Percentiles rank a stretch among this genome's conserved stretches.
These are phyloP conservation scores for Adansonia grandidieri DNA, from an alignment of 441 rosid genomes.

Conservation along the genomic window DNA sequence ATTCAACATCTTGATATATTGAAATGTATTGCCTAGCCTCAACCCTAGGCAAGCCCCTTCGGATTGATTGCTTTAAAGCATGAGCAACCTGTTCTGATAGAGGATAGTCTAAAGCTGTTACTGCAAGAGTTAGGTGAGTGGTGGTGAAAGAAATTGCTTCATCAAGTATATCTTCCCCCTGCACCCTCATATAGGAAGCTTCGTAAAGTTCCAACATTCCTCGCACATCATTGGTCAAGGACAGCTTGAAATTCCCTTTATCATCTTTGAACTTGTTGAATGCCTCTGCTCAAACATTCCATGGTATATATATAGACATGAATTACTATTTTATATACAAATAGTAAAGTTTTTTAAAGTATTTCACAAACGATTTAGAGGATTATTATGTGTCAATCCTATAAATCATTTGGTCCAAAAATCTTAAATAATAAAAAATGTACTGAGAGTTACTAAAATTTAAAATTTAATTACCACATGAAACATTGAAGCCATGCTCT, in stretches of 20 bases:
- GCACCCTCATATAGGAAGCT: slow-evolving; percentile 22
- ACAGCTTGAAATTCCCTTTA: slow-evolving; percentile 1
- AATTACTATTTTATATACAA: too few relatives aligned
- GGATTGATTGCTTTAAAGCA: slow-evolving; percentile 11
- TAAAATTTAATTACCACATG: background rate
- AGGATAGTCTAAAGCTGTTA: background rate
- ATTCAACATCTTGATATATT: background rate
- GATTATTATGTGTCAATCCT: too few relatives aligned
- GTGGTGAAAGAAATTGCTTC: slow-evolving; percentile 28
- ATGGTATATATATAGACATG: background rate
- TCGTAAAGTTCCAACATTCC: slow-evolving; percentile 20
- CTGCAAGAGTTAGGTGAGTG: background rate
- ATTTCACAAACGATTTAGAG: too few relatives aligned
- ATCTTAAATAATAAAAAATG: too few relatives aligned
- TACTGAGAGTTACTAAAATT: background rate
- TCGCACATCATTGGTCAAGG: background rate
- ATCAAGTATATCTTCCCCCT: slow-evolving; percentile 29
- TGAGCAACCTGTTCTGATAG: slow-evolving; percentile 12
- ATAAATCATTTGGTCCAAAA: too few relatives aligned
- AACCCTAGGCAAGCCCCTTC: slow-evolving; percentile 16
- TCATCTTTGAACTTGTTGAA: slow-evolving; percentile 25
- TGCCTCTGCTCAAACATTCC: background rate
- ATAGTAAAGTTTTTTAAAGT: too few relatives aligned
- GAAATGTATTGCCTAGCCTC: slow-evolving; percentile 28
- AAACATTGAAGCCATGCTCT: slow-evolving; percentile 2